Evolutionary conservation across 441 rosid genomes (phyloP), one percentile per base, ranked within the genome.

Genomic region (Pelargonium myrrhifolium): DNA sequence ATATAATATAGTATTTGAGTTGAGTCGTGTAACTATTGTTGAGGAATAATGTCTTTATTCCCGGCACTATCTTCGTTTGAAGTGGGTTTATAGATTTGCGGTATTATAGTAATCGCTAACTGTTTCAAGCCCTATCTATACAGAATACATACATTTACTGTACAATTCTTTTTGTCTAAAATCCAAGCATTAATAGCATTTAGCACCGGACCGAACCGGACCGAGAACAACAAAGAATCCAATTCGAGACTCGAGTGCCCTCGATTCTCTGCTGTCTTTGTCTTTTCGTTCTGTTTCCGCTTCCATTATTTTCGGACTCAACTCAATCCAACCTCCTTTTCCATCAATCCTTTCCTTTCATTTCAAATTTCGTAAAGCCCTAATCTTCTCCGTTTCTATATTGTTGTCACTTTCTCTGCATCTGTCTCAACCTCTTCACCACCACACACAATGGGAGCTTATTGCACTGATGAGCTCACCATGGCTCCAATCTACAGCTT

Each of bases 271-370:
- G 39, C 20, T 53, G 18, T 21, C 59, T 8, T 53, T 53, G 59
- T 53, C 59, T 53, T 18, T 17, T 12, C 24, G 59, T 53, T 18
- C 8, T 21, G 59, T 53, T 53, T 7, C 7, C 9, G 59, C 18
- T 53, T 53, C 59, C 59, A 53, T 15, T 53, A 53, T 53, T 53
- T 53, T 53, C 59, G 59, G 59, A 17, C 39, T 35, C 39, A 51
- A n/a, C 17, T 20, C 53, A 15, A 51, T 1, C 7, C 21, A 51
- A 20, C 58, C 58, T 51, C 22, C 10, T 6, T 18, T 53, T 18
- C 21, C 10, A 10, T 53, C 59, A 53, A 53, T 53, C 59, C 18
- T 21, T 53, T 53, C 22, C 3, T 51, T 28, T 24, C 10, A 53
- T 53, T 53, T 18, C 22, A 53, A 53, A 53, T 53, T 0, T 53